A percentile compares a stretch with the other conserved stretches of the same genome.
Evolutionary conservation across 208 protist genomes (phyloP).

Genomic region (Trypanosoma theileri): DNA sequence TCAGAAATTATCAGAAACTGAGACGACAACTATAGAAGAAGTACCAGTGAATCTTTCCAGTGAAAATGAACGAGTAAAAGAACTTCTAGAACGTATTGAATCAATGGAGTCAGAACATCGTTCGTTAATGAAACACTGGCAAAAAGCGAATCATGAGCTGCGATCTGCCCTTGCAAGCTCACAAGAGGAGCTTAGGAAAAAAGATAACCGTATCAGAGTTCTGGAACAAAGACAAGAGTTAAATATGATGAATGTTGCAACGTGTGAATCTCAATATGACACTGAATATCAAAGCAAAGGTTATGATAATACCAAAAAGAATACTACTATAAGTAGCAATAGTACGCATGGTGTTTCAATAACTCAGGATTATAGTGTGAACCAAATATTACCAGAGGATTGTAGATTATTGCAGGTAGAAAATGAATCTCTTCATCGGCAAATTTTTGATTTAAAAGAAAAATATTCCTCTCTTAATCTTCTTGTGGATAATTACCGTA

Average conservation of each 20-base stretch:
- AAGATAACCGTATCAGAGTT: constrained; percentile 5
- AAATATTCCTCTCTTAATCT: constrained; percentile 52
- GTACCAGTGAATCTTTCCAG: not conserved
- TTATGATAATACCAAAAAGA: not conserved
- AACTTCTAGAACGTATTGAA: constrained; percentile 26
- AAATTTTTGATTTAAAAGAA: constrained; percentile 53
- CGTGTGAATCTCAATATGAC: not conserved
- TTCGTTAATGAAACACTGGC: constrained; percentile 51
- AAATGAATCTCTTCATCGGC: constrained; percentile 55
- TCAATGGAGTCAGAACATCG: constrained; percentile 40
- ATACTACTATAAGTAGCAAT: not conserved
- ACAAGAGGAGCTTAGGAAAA: constrained; percentile 52
- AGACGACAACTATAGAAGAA: not conserved
- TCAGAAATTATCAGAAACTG: not conserved
- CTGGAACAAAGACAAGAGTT: not conserved
- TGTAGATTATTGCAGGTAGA: constrained; percentile 60
- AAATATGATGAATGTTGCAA: not conserved
- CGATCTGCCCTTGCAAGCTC: constrained; percentile 49
- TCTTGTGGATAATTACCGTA: constrained; percentile 46
- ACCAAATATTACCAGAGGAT: constrained; percentile 34
- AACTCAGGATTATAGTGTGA: constrained; percentile 43
- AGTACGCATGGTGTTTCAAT: not conserved
- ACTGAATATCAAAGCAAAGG: not conserved
- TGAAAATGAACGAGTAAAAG: constrained; percentile 1
- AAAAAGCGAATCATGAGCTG: constrained; percentile 62